Evolutionary conservation across 139 green algal species (phyloP).

Genomic region (Micractinium sp.): DNA sequence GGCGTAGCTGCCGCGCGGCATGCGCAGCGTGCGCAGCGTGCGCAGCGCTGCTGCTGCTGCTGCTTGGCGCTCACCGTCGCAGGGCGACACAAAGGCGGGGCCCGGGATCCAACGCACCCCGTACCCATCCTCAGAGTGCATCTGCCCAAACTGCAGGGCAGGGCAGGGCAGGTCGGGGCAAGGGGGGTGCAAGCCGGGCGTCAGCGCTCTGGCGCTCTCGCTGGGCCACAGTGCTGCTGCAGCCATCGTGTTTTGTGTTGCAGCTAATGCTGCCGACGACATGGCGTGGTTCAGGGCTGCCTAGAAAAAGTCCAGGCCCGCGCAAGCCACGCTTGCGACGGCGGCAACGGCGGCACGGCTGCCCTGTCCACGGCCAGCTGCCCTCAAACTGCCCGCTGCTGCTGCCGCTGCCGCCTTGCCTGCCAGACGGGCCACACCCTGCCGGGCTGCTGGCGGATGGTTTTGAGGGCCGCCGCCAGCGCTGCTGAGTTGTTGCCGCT

Average conservation of each 20-base stretch:
- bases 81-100: background rate
- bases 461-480: background rate
- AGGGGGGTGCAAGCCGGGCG: no score
- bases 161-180: no score
- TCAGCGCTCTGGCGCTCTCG: no score
- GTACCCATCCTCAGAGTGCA: conserved; percentile 2
- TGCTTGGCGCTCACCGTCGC: background rate
- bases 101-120: conserved; percentile 7
- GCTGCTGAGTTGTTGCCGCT: background rate
- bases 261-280: no score
- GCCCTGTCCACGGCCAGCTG: no score
- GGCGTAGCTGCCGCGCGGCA: background rate
- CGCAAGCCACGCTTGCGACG: background rate
- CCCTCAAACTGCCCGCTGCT: background rate
- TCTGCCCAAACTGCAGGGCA: conserved; percentile 15
- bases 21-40: background rate
- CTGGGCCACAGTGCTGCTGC: no score
- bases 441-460: background rate
- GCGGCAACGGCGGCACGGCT: background rate
- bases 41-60: no score
- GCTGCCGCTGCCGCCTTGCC: background rate
- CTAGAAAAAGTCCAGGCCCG: no score
- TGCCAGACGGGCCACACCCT: conserved; percentile 9
- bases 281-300: no score
- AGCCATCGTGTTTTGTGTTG: no score